Percentiles rank a stretch among this genome's conserved stretches.
Conservation (phyloP, 495 filamentous ascomycete species). For the Lepraria neglecta region DNA sequence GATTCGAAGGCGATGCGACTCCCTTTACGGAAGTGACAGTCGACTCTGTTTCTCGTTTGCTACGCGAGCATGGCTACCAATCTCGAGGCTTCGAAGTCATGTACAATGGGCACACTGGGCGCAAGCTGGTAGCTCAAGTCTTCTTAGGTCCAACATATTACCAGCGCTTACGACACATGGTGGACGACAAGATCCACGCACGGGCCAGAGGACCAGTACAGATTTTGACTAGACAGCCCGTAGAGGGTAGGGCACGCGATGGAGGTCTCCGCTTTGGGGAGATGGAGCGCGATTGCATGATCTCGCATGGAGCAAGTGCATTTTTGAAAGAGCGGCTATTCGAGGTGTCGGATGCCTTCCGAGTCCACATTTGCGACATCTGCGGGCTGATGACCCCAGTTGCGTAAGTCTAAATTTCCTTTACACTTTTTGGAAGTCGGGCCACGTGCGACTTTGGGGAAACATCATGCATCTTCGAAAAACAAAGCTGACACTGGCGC, state of each 20-base stretch:
- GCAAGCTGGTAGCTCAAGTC: constrained; percentile 85
- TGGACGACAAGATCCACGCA: constrained; percentile 99
- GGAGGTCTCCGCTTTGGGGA: constrained; percentile 99
- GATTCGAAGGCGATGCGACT: constrained; percentile 92
- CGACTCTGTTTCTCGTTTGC: constrained; percentile 79
- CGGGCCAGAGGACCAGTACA: constrained; percentile 91
- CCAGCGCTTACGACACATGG: constrained; percentile 97
- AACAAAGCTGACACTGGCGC: constrained; percentile 28
- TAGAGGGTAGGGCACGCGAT: constrained; percentile 94
- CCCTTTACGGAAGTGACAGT: constrained; percentile 98
- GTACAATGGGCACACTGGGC: constrained; percentile 96
- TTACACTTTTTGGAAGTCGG: not conserved
- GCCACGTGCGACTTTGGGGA: constrained; percentile 13
- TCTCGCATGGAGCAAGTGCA: constrained; percentile 89
- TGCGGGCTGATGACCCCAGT: constrained; percentile 98
- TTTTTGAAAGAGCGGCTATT: constrained; percentile 98
- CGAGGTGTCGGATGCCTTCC: constrained; percentile 95
- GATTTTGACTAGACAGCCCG: constrained; percentile 96
- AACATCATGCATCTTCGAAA: not conserved
- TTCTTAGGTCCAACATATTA: constrained; percentile 99
- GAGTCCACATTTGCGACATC: constrained; percentile 97
- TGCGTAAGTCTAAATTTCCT: constrained; percentile 62
- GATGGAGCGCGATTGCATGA: constrained; percentile 99
- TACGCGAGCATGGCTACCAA: constrained; percentile 92
- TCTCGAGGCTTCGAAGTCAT: constrained; percentile 95